Evolutionary conservation across 2,329 filamentous ascomycete species (phyloP), one percentile per base, ranked within the genome.

Genomic region (Xylaria polymorpha): DNA sequence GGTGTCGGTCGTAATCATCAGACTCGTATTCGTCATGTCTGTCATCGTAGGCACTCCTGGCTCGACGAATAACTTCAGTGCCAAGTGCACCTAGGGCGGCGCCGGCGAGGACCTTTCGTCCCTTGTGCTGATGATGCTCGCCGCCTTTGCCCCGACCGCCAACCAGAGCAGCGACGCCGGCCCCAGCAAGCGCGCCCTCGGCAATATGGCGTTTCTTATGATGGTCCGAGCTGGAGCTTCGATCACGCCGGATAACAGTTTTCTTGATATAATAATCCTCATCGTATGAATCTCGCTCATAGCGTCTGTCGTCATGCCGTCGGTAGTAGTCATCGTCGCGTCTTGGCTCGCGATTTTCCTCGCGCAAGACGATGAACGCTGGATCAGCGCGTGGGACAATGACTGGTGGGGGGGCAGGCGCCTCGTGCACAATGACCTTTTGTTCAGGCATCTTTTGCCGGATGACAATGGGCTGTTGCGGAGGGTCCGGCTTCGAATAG

Each of bases 151-250:
- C 83, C 57, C 86, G 84, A 57, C 86, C 87, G 18, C 85, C 83
- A 6, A 90, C 78, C 2, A 91, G 79, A n/a, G 88, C 89, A 12
- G 86, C 85, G 8, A 89, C 79, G 58, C 88, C 89, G 20, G 89
- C 89, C 18, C 88, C 89, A 35, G 89, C 89, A 18, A 90, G 81
- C 10, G 88, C 89, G n/a, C 89, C 89, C 74, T 90, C 88, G 25
- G 88, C 88, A 5, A 91, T 78, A 72, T 90, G 86, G 50, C 86
- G 85, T 77, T 84, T 89, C 72, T 87, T 86, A 71, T 87, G 84
- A 59, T 83, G 80, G 48, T 83, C 83, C 4, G 82, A 79, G 71
- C 85, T 85, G 14, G 80, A 80, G 70, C 86, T 88, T 51, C 84
- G 82, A 20, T 87, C 85, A 22, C 85, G 83, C 20, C 82, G 85